A percentile compares a stretch with the other conserved stretches of the same genome.
Evolutionary conservation across 2,329 filamentous ascomycete species (phyloP).

Genomic region (Colletotrichum truncatum): DNA sequence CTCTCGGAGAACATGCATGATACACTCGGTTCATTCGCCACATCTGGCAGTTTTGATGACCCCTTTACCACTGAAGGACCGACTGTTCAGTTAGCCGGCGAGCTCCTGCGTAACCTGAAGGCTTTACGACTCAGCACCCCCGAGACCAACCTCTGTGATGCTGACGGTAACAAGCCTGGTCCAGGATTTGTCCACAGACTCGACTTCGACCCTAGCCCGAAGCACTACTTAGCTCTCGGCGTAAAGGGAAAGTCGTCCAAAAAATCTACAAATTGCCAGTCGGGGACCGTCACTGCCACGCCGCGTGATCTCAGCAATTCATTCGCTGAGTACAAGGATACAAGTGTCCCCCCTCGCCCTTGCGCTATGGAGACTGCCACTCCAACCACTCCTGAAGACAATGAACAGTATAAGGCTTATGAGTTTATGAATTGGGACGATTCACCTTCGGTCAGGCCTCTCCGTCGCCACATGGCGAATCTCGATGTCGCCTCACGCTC

Average conservation of each 20-base stretch:
- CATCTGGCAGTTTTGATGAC: background rate
- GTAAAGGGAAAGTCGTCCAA: background rate
- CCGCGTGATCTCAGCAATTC: background rate
- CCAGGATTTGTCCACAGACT: background rate
- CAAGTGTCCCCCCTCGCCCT: background rate
- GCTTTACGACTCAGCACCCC: background rate
- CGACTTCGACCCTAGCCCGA: slow-evolving; percentile 10
- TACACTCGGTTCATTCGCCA: background rate
- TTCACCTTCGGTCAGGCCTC: slow-evolving; percentile 1
- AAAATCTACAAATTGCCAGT: background rate
- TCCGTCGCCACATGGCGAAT: slow-evolving; percentile 12
- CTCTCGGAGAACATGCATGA: background rate
- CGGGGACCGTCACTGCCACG: background rate
- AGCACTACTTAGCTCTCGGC: slow-evolving; percentile 8
- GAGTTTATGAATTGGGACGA: background rate
- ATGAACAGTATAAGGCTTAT: background rate
- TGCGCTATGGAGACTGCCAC: slow-evolving; percentile 4
- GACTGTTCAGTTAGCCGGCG: background rate
- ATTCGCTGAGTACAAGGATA: background rate
- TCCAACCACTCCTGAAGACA: background rate
- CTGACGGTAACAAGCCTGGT: background rate
- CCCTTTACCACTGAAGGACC: background rate
- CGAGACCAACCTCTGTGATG: background rate
- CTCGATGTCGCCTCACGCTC: background rate
- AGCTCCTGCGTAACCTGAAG: slow-evolving; percentile 9